Percentiles rank a stretch among this genome's conserved stretches.
Evolutionary conservation across 306 rosid species (phyloP).

Genomic region (Sophora flavescens): DNA sequence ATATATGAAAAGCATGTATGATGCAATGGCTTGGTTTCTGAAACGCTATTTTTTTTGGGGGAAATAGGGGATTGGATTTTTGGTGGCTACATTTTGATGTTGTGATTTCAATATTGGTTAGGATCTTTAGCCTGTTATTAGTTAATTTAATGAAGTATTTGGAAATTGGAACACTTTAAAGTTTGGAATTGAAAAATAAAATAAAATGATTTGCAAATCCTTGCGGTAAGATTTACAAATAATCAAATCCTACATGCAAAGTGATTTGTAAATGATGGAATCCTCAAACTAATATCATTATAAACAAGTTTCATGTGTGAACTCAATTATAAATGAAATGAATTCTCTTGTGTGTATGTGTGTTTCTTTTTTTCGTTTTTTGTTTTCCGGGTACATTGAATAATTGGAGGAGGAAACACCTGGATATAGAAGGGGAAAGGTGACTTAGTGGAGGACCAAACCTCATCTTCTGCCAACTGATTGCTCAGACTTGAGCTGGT

Average conservation of each 20-base stretch:
- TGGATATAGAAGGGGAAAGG: not conserved
- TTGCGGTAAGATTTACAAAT: not conserved
- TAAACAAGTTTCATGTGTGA: too few relatives aligned
- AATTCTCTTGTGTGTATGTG: too few relatives aligned
- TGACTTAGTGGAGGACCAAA: not conserved
- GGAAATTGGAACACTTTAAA: not conserved
- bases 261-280: too few relatives aligned
- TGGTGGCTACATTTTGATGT: slow-evolving; percentile 11
- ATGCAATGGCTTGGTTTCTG: slow-evolving; percentile 3
- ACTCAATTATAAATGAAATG: not conserved
- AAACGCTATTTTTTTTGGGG: slow-evolving; percentile 2
- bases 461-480: not conserved
- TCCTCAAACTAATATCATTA: slow-evolving; percentile 1
- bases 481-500: not conserved
- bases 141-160: not conserved
- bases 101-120: not conserved
- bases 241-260: not conserved
- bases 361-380: not conserved
- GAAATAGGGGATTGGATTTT: slow-evolving; percentile 10
- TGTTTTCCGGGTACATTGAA: not conserved
- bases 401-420: not conserved
- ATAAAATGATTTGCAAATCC: slow-evolving; percentile 23
- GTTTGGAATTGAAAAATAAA: not conserved
- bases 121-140: not conserved
- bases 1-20: not conserved